Evolutionary conservation across 2,329 filamentous ascomycete species (phyloP).

Genomic region (Cladosporium colombiae): DNA sequence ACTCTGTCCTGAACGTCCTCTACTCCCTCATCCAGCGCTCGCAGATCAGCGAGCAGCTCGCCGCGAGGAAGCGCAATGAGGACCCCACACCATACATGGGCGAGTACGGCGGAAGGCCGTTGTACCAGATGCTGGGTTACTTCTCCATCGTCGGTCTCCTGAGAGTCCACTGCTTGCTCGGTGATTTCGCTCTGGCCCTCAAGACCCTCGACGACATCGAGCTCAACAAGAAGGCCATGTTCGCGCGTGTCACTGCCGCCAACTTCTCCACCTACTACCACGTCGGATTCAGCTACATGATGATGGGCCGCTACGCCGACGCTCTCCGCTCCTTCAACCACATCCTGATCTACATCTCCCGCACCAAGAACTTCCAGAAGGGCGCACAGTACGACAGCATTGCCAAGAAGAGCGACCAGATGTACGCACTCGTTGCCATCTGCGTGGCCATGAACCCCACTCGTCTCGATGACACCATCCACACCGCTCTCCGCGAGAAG

Average conservation of each 20-base stretch:
- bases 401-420: slow-evolving; percentile 99
- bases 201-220: slow-evolving; percentile 99
- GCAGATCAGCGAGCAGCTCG: slow-evolving; percentile 96
- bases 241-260: slow-evolving; percentile 97
- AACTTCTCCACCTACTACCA: slow-evolving; percentile 99
- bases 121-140: slow-evolving; percentile 98
- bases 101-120: slow-evolving; percentile 89
- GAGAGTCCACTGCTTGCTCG: slow-evolving; percentile 91
- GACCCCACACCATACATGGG: slow-evolving; percentile 85
- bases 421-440: slow-evolving; percentile 98
- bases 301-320: slow-evolving; percentile 99
- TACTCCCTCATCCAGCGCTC: slow-evolving; percentile 99
- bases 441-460: slow-evolving; percentile 98
- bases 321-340: slow-evolving; percentile 99
- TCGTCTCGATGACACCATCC: slow-evolving; percentile 96
- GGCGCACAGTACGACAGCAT: slow-evolving; percentile 97
- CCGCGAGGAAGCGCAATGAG: slow-evolving; percentile 90
- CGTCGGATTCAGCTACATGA: slow-evolving; percentile 99
- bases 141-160: slow-evolving; percentile 98
- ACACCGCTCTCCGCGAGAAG: slow-evolving; percentile 96
- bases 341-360: slow-evolving; percentile 97
- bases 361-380: slow-evolving; percentile 99
- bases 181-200: slow-evolving; percentile 95
- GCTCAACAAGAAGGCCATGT: slow-evolving; percentile 99
- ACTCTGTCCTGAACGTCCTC: slow-evolving; percentile 97